Evolutionary conservation across 257 asterid genomes (phyloP).

Genomic region (Nicotiana knightiana): DNA sequence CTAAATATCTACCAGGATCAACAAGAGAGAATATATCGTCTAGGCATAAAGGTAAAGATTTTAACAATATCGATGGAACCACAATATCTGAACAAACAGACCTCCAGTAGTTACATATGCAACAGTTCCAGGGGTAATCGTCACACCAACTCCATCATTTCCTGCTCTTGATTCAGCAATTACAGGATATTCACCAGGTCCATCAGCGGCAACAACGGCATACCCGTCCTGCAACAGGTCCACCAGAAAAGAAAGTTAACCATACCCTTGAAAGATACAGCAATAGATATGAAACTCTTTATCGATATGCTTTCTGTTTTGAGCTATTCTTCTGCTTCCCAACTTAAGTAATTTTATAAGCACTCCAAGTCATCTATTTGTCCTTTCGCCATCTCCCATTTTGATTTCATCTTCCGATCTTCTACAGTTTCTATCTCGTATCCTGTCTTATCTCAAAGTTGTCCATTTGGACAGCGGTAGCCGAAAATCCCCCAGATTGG

Average conservation of each 20-base stretch:
- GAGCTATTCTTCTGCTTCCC: too few relatives aligned
- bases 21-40: neutral
- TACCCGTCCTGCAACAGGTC: conserved; percentile 65
- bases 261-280: too few relatives aligned
- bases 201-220: conserved; percentile 90
- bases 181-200: conserved; percentile 84
- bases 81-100: conserved; percentile 20
- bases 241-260: conserved; percentile 1
- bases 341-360: too few relatives aligned
- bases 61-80: neutral
- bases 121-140: conserved; percentile 67
- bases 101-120: conserved; percentile 98
- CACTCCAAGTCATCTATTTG: too few relatives aligned
- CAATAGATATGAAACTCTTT: too few relatives aligned
- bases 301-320: too few relatives aligned
- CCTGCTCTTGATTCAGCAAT: conserved; percentile 96
- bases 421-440: too few relatives aligned
- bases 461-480: neutral
- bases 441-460: too few relatives aligned
- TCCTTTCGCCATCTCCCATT: too few relatives aligned
- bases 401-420: too few relatives aligned
- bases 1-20: neutral
- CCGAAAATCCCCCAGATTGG: neutral
- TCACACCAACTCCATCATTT: conserved; percentile 69
- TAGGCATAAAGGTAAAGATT: neutral